These are phyloP conservation scores for Tetracladium maxilliforme DNA, from an alignment of 2,329 filamentous ascomycete species.

Conservation along the genomic window DNA sequence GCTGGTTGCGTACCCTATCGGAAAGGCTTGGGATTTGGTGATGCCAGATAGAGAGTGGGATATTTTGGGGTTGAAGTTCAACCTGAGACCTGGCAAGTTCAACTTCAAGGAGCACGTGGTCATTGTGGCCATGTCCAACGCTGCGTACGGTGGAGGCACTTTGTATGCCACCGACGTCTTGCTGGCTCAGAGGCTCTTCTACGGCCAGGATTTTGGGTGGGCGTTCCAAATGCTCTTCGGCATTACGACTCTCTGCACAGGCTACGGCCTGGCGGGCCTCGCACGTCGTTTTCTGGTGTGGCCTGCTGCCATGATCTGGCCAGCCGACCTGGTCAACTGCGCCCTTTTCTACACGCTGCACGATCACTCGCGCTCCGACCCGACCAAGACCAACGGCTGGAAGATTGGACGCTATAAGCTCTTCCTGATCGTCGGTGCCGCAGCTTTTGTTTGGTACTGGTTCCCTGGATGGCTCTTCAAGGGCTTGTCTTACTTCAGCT, in stretches of 20 bases:
- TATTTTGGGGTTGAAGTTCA: conserved; percentile 37
- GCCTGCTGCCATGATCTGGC: conserved; percentile 54
- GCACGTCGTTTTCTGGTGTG: conserved; percentile 12
- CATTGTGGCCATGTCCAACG: conserved; percentile 57
- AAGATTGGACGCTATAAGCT: conserved; percentile 49
- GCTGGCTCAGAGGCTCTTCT: conserved; percentile 56
- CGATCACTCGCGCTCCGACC: conserved; percentile 39
- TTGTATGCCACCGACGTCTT: conserved; percentile 65
- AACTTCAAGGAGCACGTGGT: conserved; percentile 58
- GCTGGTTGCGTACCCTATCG: conserved; percentile 41
- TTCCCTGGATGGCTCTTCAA: conserved; percentile 56
- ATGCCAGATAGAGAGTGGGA: conserved; percentile 33
- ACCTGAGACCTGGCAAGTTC: conserved; percentile 53
- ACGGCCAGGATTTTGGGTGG: conserved; percentile 46
- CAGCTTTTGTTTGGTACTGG: conserved; percentile 51
- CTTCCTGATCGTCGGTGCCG: conserved; percentile 42
- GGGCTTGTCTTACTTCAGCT: conserved; percentile 55
- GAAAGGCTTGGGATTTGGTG: conserved; percentile 41
- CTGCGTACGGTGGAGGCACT: conserved; percentile 41
- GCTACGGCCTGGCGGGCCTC: conserved; percentile 11
- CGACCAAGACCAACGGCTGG: conserved; percentile 41
- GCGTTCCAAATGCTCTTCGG: conserved; percentile 42
- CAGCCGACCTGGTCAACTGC: conserved; percentile 48
- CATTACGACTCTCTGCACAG: conserved; percentile 24
- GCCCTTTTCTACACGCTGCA: conserved; percentile 62